These are phyloP conservation scores for Metarhizium anisopliae DNA, from an alignment of 2,329 filamentous ascomycete genomes.

Conservation along the genomic window DNA sequence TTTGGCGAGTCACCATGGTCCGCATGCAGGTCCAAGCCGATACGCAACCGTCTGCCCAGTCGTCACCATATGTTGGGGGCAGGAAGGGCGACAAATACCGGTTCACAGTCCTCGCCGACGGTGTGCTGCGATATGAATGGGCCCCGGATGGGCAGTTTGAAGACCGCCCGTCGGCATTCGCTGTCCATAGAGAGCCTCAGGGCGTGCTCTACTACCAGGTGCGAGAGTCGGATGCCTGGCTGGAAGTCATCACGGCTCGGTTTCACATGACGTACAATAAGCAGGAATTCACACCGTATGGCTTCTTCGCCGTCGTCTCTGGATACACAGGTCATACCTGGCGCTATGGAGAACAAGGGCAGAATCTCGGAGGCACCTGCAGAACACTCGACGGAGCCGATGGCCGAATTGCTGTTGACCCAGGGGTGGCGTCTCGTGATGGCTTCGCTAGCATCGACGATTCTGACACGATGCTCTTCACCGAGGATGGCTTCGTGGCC, in stretches of 20 bases:
- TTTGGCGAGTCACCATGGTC: not conserved
- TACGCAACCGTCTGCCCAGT: not conserved
- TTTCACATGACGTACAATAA: slow-evolving; percentile 53
- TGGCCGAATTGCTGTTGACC: slow-evolving; percentile 38
- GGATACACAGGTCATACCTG: slow-evolving; percentile 31
- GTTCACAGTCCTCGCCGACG: slow-evolving; percentile 49
- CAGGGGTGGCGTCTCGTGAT: slow-evolving; percentile 39
- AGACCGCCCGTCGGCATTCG: slow-evolving; percentile 53
- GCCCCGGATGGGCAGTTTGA: slow-evolving; percentile 50
- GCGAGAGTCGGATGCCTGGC: slow-evolving; percentile 31
- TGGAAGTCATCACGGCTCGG: slow-evolving; percentile 47
- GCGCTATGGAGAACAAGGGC: slow-evolving; percentile 39
- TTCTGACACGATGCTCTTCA: slow-evolving; percentile 46
- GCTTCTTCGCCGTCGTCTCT: slow-evolving; percentile 34
- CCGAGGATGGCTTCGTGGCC: slow-evolving; percentile 41
- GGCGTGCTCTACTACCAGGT: slow-evolving; percentile 35
- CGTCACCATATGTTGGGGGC: slow-evolving; percentile 10
- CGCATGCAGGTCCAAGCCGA: not conserved
- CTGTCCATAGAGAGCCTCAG: slow-evolving; percentile 40
- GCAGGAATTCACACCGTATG: slow-evolving; percentile 40
- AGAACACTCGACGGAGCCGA: slow-evolving; percentile 46
- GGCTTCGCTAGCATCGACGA: slow-evolving; percentile 48
- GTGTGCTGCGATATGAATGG: slow-evolving; percentile 54
- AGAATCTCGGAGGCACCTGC: slow-evolving; percentile 37
- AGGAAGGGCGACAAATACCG: slow-evolving; percentile 33